Conservation (phyloP, 345 rosid genomes). For the Corymbia maculata region DNA sequence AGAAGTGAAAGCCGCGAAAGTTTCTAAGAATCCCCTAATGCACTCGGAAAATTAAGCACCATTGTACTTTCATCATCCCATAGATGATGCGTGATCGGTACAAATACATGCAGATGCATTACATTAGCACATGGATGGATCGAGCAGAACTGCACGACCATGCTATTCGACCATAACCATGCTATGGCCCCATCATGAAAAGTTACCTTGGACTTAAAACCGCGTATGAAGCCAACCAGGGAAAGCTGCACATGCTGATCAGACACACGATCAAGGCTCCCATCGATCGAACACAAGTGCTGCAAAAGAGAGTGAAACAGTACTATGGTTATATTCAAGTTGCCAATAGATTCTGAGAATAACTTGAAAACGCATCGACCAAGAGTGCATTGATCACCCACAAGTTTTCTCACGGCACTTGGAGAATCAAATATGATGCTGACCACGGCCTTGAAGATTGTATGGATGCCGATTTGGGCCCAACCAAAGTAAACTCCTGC, state of each 20-base stretch:
- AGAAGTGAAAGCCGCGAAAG: background rate
- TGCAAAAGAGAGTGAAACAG: background rate
- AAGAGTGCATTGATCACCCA: background rate
- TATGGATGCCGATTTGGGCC: slow-evolving; percentile 6
- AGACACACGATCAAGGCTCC: background rate
- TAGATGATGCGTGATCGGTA: background rate
- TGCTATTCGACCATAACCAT: background rate
- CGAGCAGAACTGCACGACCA: background rate
- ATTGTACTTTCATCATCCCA: background rate
- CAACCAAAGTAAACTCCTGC: slow-evolving; percentile 27
- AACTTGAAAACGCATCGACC: background rate
- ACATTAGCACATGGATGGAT: background rate
- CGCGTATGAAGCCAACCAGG: slow-evolving; percentile 26
- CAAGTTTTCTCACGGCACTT: slow-evolving; percentile 1
- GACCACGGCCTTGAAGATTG: slow-evolving; percentile 11
- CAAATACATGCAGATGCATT: background rate
- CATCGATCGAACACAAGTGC: slow-evolving; percentile 13
- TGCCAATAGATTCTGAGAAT: background rate
- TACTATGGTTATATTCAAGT: background rate
- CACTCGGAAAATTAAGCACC: background rate
- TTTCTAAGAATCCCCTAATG: background rate
- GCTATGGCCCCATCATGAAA: background rate
- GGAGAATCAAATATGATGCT: slow-evolving; percentile 6
- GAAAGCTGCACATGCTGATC: slow-evolving; percentile 11
- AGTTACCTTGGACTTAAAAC: slow-evolving; percentile 10